Evolutionary conservation across 306 rosid species (phyloP), one percentile per base, ranked within the genome.

Genomic region (Crotalaria pallida): DNA sequence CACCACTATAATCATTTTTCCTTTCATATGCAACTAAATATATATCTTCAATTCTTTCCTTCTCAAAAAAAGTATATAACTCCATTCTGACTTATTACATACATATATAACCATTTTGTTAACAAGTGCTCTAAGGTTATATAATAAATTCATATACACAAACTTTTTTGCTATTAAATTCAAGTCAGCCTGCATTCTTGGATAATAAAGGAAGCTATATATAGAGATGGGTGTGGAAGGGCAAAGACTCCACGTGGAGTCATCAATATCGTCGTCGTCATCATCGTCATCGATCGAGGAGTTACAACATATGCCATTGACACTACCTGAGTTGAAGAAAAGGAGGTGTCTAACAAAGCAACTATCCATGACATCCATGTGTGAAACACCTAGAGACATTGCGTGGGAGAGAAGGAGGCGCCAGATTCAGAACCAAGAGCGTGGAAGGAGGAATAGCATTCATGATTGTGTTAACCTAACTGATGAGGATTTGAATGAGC

Each of bases 361-460:
- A 27, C 57, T 82, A 1, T 87, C 97, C 0, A 73, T 38, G 44
- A 38, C 44, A 38, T 38, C 4, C 2, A 38, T 85, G 91, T 72
- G 79, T 17, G 95, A 81, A 59, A 85, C 84, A 0, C 49, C 85
- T 0, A 65, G 96, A 0, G 91, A 94, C 49, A 65, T 77, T 0
- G 99, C 88, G 0, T 94, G 99, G 99, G 99, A 94, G 86, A 91
- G 62, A 63, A 85, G 88, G 40, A 82, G 90, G 5, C 67, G 70
- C 0, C 93, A 78, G 65, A 81, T 86, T 44, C 76, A 74, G 2
- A 36, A 62, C 49, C 90, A 81, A 29, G 96, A 78, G 67, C 67
- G 81, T 5, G 66, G 70, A 34, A 71, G 77, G 60, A 77, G 61
- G 62, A 74, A 67, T 12, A 69, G 79, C 9, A 31, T 75, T 40